Conservation (phyloP, 495 filamentous ascomycete species). For the Talaromyces nanjingensis region DNA sequence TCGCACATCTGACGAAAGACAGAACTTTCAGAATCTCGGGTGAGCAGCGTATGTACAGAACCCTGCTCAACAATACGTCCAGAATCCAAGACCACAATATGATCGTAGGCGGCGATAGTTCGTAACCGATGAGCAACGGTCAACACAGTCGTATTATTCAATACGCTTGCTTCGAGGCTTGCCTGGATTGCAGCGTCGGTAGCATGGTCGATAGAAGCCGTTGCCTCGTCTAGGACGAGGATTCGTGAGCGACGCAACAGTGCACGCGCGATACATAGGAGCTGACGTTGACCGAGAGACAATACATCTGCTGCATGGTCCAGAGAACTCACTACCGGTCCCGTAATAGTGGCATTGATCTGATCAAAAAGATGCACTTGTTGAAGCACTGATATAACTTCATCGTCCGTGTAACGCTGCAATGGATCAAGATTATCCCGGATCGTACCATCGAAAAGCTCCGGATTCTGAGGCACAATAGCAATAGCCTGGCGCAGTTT, state of each 20-base stretch:
- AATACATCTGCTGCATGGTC: slow-evolving; percentile 29
- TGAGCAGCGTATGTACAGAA: slow-evolving; percentile 59
- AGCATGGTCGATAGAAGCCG: slow-evolving; percentile 79
- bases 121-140: slow-evolving; percentile 85
- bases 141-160: slow-evolving; percentile 58
- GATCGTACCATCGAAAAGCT: slow-evolving; percentile 80
- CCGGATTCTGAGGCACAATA: slow-evolving; percentile 81
- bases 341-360: not conserved
- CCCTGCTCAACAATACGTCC: slow-evolving; percentile 71
- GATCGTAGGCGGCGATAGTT: slow-evolving; percentile 82
- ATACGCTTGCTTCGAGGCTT: slow-evolving; percentile 72
- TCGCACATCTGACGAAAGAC: slow-evolving; percentile 42
- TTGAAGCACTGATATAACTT: slow-evolving; percentile 61
- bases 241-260: slow-evolving; percentile 73
- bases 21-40: slow-evolving; percentile 31
- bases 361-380: slow-evolving; percentile 15
- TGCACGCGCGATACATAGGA: slow-evolving; percentile 79
- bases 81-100: slow-evolving; percentile 74
- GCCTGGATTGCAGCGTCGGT: slow-evolving; percentile 79
- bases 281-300: slow-evolving; percentile 80
- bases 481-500: slow-evolving; percentile 66
- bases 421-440: slow-evolving; percentile 80
- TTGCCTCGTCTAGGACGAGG: slow-evolving; percentile 86
- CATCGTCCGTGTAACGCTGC: slow-evolving; percentile 35
- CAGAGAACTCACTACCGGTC: not conserved